Conservation (phyloP, 352 stramenopile genomes). For the Blastocystis sp. region DNA sequence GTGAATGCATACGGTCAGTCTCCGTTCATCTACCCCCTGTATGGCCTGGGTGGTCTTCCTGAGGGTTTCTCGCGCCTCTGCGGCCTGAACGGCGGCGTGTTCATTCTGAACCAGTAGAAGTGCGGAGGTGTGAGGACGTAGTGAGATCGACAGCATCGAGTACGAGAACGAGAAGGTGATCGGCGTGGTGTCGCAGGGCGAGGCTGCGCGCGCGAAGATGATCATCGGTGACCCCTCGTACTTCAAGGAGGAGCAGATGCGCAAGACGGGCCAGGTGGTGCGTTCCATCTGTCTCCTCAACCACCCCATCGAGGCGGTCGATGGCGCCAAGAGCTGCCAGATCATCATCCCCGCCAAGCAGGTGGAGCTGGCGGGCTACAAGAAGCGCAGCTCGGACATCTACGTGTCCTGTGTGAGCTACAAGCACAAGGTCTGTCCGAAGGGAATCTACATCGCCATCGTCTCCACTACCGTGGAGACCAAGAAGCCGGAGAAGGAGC, state of each 20-base stretch:
- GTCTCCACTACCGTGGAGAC: slow-evolving; percentile 94
- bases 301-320: slow-evolving; percentile 90
- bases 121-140: not conserved
- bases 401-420: slow-evolving; percentile 92
- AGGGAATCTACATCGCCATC: slow-evolving; percentile 95
- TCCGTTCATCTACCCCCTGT: slow-evolving; percentile 98
- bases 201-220: slow-evolving; percentile 89
- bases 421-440: slow-evolving; percentile 81
- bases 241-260: slow-evolving; percentile 83
- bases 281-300: slow-evolving; percentile 97
- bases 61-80: slow-evolving; percentile 96
- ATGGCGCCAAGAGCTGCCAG: slow-evolving; percentile 83
- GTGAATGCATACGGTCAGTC: slow-evolving; percentile 78
- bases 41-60: slow-evolving; percentile 88
- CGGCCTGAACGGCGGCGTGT: slow-evolving; percentile 94
- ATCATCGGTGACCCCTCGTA: slow-evolving; percentile 97
- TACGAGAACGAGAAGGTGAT: slow-evolving; percentile 81
- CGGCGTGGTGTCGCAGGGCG: slow-evolving; percentile 72
- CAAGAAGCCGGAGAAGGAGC: slow-evolving; percentile 80
- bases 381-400: slow-evolving; percentile 64
- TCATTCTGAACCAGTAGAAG: slow-evolving; percentile 84
- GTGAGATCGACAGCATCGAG: slow-evolving; percentile 72
- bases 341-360: slow-evolving; percentile 94
- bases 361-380: slow-evolving; percentile 51
- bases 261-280: slow-evolving; percentile 82